Evolutionary conservation across 345 rosid species (phyloP).

Genomic region (Cardamine resedifolia): DNA sequence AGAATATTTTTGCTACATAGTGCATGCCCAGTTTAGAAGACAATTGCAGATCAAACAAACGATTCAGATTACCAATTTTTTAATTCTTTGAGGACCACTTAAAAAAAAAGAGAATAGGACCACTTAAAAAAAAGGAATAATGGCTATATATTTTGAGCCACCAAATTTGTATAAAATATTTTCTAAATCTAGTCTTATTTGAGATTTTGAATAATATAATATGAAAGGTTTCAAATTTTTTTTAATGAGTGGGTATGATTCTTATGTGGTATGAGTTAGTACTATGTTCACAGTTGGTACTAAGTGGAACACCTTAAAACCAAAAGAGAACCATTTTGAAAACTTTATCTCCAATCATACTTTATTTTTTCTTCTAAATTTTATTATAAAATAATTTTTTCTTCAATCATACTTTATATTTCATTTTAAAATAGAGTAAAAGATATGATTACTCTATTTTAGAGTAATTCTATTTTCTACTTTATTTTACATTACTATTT

Average conservation of each 20-base stretch:
- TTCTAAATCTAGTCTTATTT: background rate
- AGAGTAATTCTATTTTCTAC: too few relatives aligned
- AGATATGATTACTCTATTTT: too few relatives aligned
- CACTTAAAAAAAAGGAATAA: too few relatives aligned
- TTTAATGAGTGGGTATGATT: background rate
- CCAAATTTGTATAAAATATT: background rate
- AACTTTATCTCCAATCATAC: too few relatives aligned
- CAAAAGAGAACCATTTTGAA: background rate
- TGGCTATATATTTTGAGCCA: too few relatives aligned
- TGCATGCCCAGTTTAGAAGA: background rate
- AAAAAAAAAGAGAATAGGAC: too few relatives aligned
- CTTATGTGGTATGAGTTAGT: background rate
- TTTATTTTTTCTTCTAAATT: too few relatives aligned
- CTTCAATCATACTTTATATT: too few relatives aligned
- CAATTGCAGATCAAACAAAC: background rate
- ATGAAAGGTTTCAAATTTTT: background rate
- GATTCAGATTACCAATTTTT: background rate
- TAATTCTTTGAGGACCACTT: too few relatives aligned
- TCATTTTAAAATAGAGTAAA: too few relatives aligned
- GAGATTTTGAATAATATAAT: background rate
- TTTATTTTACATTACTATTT: too few relatives aligned
- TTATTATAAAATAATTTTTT: too few relatives aligned
- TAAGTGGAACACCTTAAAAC: constrained; percentile 3
- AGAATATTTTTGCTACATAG: background rate
- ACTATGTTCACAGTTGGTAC: constrained; percentile 8